Percentiles rank a stretch among this genome's conserved stretches.
phyloP scores from a whole-genome alignment of 345 rosid species.

The Salix koriyanagi region DNA sequence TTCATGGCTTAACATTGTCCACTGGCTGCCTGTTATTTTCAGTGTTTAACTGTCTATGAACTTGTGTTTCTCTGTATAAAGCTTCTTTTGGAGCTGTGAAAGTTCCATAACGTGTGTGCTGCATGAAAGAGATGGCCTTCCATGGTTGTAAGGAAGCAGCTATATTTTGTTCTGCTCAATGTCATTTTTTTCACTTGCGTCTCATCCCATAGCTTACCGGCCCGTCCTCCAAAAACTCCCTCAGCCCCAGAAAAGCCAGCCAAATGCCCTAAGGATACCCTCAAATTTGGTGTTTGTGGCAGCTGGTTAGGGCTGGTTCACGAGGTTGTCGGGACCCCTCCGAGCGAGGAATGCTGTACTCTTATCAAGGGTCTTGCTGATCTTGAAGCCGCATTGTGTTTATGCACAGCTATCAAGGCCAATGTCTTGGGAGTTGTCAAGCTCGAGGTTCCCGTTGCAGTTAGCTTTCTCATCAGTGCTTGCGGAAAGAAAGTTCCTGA shows the following conservation, averaged over 20 bases:
- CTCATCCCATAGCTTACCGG: constrained; percentile 21
- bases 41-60: no score
- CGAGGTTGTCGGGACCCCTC: constrained; percentile 60
- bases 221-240: constrained; percentile 20
- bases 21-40: neutral
- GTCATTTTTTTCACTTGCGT: constrained; percentile 30
- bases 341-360: constrained; percentile 68
- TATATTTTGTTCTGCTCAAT: constrained; percentile 32
- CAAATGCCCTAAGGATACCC: constrained; percentile 58
- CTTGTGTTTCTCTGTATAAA: no score
- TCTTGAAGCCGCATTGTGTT: constrained; percentile 70
- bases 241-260: constrained; percentile 2
- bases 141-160: constrained; percentile 9
- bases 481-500: constrained; percentile 49
- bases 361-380: constrained; percentile 72
- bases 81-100: no score
- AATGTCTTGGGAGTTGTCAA: constrained; percentile 26
- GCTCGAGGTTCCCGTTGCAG: constrained; percentile 12
- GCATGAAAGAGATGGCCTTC: constrained; percentile 13
- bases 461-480: constrained; percentile 45
- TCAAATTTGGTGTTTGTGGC: constrained; percentile 71
- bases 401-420: constrained; percentile 69
- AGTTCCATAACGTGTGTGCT: no score
- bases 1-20: neutral
- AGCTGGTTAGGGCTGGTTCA: constrained; percentile 71